Evolutionary conservation across 176 grass and related monocot genomes (phyloP).

Genomic region (Neostapfia colusana): DNA sequence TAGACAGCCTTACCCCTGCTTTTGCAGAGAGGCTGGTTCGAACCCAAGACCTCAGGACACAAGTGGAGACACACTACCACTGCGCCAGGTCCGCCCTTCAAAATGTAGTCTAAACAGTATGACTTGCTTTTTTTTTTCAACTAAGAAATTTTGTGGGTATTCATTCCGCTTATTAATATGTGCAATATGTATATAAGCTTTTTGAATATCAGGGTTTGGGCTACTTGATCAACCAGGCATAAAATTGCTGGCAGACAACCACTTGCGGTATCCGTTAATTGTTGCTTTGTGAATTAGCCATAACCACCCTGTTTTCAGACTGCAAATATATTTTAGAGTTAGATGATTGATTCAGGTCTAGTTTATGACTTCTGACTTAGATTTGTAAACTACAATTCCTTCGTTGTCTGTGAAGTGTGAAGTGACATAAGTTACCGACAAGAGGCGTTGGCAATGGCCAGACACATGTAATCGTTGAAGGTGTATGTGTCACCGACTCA

Average conservation of each 20-base stretch:
- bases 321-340: neutral
- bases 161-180: neutral
- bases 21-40: no score
- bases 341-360: neutral
- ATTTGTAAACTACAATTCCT: slow-evolving; percentile 1
- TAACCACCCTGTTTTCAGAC: neutral
- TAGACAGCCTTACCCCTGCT: no score
- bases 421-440: neutral
- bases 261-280: neutral
- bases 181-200: neutral
- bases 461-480: no score
- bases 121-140: no score
- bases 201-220: neutral
- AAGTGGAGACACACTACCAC: no score
- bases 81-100: no score
- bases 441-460: no score
- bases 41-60: no score
- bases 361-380: neutral
- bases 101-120: no score
- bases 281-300: neutral
- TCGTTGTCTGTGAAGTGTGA: neutral
- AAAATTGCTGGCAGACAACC: neutral
- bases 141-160: neutral
- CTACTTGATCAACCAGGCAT: neutral
- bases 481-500: no score